Evolutionary conservation across 768 basidiomycete genomes (phyloP).

Genomic region (Panellus pusillus): DNA sequence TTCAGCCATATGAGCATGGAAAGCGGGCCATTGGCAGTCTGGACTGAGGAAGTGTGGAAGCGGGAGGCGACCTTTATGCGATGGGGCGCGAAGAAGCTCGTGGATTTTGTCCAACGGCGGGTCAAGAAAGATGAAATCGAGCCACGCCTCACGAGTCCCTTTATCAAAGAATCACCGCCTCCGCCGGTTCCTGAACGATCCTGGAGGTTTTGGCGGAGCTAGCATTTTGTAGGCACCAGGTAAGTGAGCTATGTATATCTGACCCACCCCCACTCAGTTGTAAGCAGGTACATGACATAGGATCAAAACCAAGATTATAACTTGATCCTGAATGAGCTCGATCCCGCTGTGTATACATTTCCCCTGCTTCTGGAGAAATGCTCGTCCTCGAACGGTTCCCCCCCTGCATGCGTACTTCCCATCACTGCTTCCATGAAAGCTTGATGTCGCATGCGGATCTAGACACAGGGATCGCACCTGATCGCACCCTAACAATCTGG

Average conservation of each 20-base stretch:
- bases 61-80: slow-evolving; percentile 63
- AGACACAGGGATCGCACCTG: too few relatives aligned
- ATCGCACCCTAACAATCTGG: too few relatives aligned
- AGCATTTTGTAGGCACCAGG: not conserved
- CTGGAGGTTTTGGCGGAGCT: slow-evolving; percentile 19
- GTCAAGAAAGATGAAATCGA: slow-evolving; percentile 27
- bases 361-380: too few relatives aligned
- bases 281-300: slow-evolving; percentile 1
- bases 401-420: not conserved
- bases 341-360: not conserved
- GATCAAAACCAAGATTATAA: not conserved
- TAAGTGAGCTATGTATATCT: not conserved
- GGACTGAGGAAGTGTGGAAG: slow-evolving; percentile 72
- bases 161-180: slow-evolving; percentile 30
- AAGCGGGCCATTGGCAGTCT: slow-evolving; percentile 61
- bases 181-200: slow-evolving; percentile 4
- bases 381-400: not conserved
- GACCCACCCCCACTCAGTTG: not conserved
- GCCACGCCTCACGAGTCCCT: slow-evolving; percentile 25
- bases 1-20: slow-evolving; percentile 11
- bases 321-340: not conserved
- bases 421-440: too few relatives aligned
- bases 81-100: slow-evolving; percentile 53
- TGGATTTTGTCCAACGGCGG: slow-evolving; percentile 48
- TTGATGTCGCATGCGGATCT: too few relatives aligned